Percentiles rank a stretch among this genome's conserved stretches.
Evolutionary conservation across 805 yeast species (phyloP).

Genomic region (Cyberlindnera mississippiensis): DNA sequence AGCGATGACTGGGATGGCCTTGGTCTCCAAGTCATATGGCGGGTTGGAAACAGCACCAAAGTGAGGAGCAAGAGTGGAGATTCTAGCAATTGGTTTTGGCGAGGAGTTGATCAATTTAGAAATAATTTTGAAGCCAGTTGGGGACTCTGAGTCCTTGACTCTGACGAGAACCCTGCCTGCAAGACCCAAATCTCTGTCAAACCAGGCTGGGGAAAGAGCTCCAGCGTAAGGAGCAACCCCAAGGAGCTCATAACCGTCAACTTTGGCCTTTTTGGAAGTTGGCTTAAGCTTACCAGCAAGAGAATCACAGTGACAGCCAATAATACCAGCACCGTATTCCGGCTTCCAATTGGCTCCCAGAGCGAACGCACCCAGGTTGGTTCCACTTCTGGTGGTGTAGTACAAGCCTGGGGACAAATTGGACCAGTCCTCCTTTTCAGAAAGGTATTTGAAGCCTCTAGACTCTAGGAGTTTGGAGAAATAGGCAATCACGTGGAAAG

Average conservation of each 20-base stretch:
- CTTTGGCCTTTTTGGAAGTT: constrained; percentile 50
- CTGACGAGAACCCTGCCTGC: constrained; percentile 72
- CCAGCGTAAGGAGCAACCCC: constrained; percentile 88
- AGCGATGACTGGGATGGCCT: constrained; percentile 76
- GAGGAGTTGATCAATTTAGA: constrained; percentile 51
- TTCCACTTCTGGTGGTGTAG: constrained; percentile 65
- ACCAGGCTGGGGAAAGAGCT: constrained; percentile 60
- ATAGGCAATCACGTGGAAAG: constrained; percentile 61
- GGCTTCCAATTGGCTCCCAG: constrained; percentile 66
- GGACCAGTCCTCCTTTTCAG: constrained; percentile 50
- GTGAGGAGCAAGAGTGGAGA: constrained; percentile 85
- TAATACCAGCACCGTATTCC: constrained; percentile 60
- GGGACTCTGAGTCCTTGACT: constrained; percentile 28
- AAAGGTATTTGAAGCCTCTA: constrained; percentile 60
- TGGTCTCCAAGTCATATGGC: constrained; percentile 74
- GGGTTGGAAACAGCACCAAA: constrained; percentile 68
- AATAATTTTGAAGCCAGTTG: constrained; percentile 32
- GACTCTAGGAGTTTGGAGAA: constrained; percentile 45
- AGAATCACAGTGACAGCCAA: constrained; percentile 77
- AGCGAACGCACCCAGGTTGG: constrained; percentile 64
- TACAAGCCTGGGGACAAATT: constrained; percentile 47
- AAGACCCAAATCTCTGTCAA: constrained; percentile 82
- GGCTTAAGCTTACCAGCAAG: constrained; percentile 71
- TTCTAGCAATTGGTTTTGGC: constrained; percentile 70
- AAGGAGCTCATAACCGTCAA: constrained; percentile 71